A percentile compares a stretch with the other conserved stretches of the same genome.
These are phyloP conservation scores for Chalara sp. DNA, from an alignment of 2,329 filamentous ascomycete species.

Conservation along the genomic window DNA sequence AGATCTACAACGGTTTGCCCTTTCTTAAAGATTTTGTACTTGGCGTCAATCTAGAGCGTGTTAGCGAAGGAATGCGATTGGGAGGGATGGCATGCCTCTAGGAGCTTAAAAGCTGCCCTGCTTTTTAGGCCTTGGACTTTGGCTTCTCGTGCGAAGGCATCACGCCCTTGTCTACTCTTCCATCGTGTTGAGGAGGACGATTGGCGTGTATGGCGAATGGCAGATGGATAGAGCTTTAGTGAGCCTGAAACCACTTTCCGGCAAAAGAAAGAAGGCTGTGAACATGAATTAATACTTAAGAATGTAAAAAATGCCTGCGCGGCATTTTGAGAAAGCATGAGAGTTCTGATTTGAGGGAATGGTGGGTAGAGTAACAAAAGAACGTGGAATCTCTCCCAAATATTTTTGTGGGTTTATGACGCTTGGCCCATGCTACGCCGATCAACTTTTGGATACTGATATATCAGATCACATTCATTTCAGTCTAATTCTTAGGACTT, in stretches of 20 bases:
- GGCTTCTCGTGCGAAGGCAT: conserved; percentile 68
- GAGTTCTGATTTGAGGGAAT: conserved; percentile 1
- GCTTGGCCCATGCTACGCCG: no score
- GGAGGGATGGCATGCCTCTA: conserved; percentile 53
- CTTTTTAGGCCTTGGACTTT: conserved; percentile 78
- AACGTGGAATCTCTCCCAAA: no score
- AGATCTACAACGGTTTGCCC: conserved; percentile 88
- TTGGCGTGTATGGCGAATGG: neutral
- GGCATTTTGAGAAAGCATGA: conserved; percentile 20
- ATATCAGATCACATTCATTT: no score
- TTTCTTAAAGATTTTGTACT: conserved; percentile 69
- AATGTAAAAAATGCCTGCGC: conserved; percentile 11
- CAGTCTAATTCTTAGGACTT: no score
- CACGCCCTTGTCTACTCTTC: conserved; percentile 71
- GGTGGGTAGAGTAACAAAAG: no score
- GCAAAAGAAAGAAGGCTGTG: neutral
- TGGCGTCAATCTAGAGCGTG: conserved; percentile 63
- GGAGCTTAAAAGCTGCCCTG: conserved; percentile 85
- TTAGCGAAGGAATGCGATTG: neutral
- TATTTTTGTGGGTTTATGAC: no score
- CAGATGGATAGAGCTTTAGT: neutral
- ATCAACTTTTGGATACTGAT: no score
- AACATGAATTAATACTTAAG: conserved; percentile 2
- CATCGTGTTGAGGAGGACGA: conserved; percentile 66
- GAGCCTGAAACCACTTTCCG: neutral